These are phyloP conservation scores for Austroboletus festivus DNA, from an alignment of 768 basidiomycete genomes.

Conservation along the genomic window DNA sequence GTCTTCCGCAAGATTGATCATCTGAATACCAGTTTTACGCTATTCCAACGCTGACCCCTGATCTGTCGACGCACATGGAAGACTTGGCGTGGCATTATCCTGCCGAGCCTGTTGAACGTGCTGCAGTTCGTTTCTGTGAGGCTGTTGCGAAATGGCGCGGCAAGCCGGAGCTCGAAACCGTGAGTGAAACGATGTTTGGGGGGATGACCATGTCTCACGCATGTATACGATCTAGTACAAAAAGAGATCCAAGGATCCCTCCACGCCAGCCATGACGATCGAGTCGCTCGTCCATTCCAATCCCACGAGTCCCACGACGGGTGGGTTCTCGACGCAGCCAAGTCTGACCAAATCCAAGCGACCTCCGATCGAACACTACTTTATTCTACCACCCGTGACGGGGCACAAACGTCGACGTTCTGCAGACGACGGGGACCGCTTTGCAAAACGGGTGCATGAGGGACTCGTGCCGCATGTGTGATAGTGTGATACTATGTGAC, in stretches of 20 bases:
- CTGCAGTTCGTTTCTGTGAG: slow-evolving; percentile 76
- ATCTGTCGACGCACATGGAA: slow-evolving; percentile 78
- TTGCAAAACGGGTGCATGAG: slow-evolving; percentile 20
- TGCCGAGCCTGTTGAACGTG: slow-evolving; percentile 76
- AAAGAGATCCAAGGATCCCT: slow-evolving; percentile 39
- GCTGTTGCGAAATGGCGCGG: slow-evolving; percentile 81
- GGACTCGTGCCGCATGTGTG: slow-evolving; percentile 3
- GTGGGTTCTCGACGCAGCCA: slow-evolving; percentile 19
- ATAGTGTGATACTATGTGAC: slow-evolving; percentile 8
- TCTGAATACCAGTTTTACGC: slow-evolving; percentile 63
- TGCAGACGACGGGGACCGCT: slow-evolving; percentile 22
- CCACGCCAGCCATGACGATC: slow-evolving; percentile 49
- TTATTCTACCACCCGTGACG: slow-evolving; percentile 21
- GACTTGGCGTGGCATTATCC: slow-evolving; percentile 70
- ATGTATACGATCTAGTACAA: slow-evolving; percentile 49
- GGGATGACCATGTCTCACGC: slow-evolving; percentile 10
- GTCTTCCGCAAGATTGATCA: slow-evolving; percentile 6
- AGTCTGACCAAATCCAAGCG: slow-evolving; percentile 21
- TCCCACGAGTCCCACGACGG: slow-evolving; percentile 53
- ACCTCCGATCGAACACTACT: slow-evolving; percentile 40
- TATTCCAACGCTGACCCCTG: slow-evolving; percentile 65
- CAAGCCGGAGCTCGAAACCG: slow-evolving; percentile 79
- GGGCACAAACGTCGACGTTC: slow-evolving; percentile 31
- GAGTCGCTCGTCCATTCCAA: slow-evolving; percentile 71
- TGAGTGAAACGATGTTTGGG: slow-evolving; percentile 26